These are phyloP conservation scores for Anastatica hierochuntica DNA, from an alignment of 345 rosid genomes.

Conservation along the genomic window DNA sequence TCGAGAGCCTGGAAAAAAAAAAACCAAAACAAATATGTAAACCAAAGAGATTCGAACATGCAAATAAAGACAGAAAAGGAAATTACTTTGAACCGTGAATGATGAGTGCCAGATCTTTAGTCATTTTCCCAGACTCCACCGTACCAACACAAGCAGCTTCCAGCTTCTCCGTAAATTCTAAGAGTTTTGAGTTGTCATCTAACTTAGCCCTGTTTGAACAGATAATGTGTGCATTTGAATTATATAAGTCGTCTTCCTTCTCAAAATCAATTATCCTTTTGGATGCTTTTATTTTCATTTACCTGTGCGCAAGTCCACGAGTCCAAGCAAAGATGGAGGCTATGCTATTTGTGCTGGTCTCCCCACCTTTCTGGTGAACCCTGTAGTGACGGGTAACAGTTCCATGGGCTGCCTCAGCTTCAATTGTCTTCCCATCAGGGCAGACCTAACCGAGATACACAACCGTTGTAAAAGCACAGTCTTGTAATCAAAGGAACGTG, in stretches of 20 bases:
- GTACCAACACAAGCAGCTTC: slow-evolving; percentile 62
- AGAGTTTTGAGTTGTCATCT: slow-evolving; percentile 47
- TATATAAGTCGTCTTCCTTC: no score
- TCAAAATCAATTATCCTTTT: no score
- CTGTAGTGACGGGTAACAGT: slow-evolving; percentile 80
- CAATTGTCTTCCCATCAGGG: slow-evolving; percentile 87
- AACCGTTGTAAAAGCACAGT: no score
- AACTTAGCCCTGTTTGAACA: slow-evolving; percentile 76
- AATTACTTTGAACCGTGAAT: slow-evolving; percentile 51
- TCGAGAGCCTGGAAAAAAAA: no score
- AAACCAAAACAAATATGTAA: no score
- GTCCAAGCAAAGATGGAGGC: slow-evolving; percentile 90
- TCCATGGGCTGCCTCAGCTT: slow-evolving; percentile 87
- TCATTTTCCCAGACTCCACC: slow-evolving; percentile 78
- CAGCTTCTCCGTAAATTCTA: slow-evolving; percentile 61
- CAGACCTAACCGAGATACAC: no score
- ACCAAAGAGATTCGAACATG: no score
- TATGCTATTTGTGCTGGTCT: slow-evolving; percentile 85
- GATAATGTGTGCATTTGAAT: no score
- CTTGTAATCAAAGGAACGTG: slow-evolving; percentile 5
- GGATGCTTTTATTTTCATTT: no score
- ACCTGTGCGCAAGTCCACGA: slow-evolving; percentile 80
- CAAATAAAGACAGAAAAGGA: no score
- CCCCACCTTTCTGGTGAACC: slow-evolving; percentile 80
- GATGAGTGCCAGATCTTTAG: slow-evolving; percentile 67